Conservation (phyloP, 176 grass and related monocot genomes). For the Eragrostis curvula region DNA sequence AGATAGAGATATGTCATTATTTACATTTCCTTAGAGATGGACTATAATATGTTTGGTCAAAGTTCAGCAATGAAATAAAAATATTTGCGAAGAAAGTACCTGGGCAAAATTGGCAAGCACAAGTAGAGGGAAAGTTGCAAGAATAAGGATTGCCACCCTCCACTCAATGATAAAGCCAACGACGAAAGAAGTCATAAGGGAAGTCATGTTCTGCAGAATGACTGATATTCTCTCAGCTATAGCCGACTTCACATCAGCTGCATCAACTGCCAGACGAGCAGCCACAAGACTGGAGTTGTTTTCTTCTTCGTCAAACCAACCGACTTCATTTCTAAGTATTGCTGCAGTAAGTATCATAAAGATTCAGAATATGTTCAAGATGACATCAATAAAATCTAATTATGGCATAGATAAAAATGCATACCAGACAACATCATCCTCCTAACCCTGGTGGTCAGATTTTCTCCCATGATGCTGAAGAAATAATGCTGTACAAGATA, state of each 20-base stretch:
- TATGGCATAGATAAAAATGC: slow-evolving; percentile 17
- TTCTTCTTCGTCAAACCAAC: slow-evolving; percentile 98
- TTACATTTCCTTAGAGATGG: background rate
- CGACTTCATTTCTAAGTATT: slow-evolving; percentile 94
- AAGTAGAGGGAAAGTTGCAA: slow-evolving; percentile 96
- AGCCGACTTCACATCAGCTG: slow-evolving; percentile 88
- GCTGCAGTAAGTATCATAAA: slow-evolving; percentile 55
- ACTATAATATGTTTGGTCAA: background rate
- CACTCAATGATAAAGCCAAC: slow-evolving; percentile 93
- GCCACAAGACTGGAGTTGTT: slow-evolving; percentile 97
- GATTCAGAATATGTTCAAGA: slow-evolving; percentile 15
- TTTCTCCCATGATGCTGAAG: slow-evolving; percentile 99
- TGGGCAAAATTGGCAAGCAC: slow-evolving; percentile 93
- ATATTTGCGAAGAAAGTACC: slow-evolving; percentile 45
- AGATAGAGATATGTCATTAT: background rate
- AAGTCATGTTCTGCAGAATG: slow-evolving; percentile 93
- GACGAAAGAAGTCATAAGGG: slow-evolving; percentile 89
- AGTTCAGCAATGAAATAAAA: background rate
- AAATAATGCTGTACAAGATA: slow-evolving; percentile 98
- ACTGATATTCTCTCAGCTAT: slow-evolving; percentile 98
- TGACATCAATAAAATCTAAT: background rate
- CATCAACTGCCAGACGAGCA: slow-evolving; percentile 86
- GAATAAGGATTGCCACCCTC: slow-evolving; percentile 89
- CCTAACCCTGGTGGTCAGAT: slow-evolving; percentile 94
- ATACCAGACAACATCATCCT: slow-evolving; percentile 97